Percentiles rank a stretch among this genome's conserved stretches.
Evolutionary conservation across 108 stramenopile genomes (phyloP).

Genomic region (Skeletonema grethae): DNA sequence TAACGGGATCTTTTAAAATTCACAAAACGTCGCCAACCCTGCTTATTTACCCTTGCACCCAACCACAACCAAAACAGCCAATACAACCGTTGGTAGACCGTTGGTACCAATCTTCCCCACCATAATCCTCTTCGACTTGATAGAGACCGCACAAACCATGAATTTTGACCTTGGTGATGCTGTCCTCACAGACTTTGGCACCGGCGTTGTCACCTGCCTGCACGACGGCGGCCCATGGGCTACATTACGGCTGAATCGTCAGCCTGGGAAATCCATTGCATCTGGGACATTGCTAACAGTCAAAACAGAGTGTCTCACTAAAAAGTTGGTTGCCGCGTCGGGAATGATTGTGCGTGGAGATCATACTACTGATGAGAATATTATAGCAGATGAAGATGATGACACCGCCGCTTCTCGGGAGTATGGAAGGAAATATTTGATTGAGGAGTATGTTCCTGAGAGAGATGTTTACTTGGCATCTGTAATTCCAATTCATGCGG

Average conservation of each 20-base stretch:
- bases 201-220: constrained; percentile 59
- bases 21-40: too few relatives aligned
- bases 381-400: background rate
- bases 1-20: too few relatives aligned
- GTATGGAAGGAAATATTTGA: constrained; percentile 27
- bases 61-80: too few relatives aligned
- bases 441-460: constrained; percentile 31
- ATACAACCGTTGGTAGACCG: too few relatives aligned
- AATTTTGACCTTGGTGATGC: constrained; percentile 62
- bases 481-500: constrained; percentile 26
- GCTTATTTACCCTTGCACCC: too few relatives aligned
- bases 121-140: too few relatives aligned
- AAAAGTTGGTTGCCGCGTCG: constrained; percentile 13
- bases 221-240: constrained; percentile 21
- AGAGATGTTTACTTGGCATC: constrained; percentile 35
- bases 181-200: constrained; percentile 74
- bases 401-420: background rate
- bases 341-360: constrained; percentile 48
- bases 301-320: constrained; percentile 35
- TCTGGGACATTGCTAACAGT: constrained; percentile 57
- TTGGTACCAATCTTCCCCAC: too few relatives aligned
- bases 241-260: constrained; percentile 63
- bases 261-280: constrained; percentile 74
- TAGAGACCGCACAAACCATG: background rate
- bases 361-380: constrained; percentile 3